Evolutionary conservation across 805 yeast species (phyloP), one percentile per base, ranked within the genome.

Genomic region (Candida peoriensis): DNA sequence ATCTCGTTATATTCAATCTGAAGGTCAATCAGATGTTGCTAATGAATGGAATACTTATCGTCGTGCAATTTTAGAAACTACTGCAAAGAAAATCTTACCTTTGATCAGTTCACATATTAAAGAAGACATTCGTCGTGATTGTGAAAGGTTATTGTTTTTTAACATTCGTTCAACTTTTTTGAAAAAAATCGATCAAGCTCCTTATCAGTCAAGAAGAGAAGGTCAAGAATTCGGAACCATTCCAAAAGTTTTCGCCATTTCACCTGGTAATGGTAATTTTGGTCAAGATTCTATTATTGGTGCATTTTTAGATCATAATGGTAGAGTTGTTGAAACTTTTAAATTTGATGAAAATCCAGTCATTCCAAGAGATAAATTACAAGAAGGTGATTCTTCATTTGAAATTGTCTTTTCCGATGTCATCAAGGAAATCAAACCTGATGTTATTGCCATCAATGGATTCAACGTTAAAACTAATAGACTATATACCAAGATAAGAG

Each of bases 371-470:
- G 71, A 65, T 64, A 67, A 42, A 51, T 52, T 43, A 46, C 49
- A 38, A 42, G 53, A 38, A 63, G 78, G 68, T 52, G 72, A 60
- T 46, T 58, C 67, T 8, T 80, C 78, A 6, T 93, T 89, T 63
- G 78, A 73, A 40, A 74, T 71, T 25, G 76, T 74, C 19, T 72
- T 90, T 34, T 63, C 71, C 9, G 71, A 66, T 16, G 68, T 80
- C 34, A 77, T 87, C 36, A 72, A 71, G 36, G 72, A 71, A 20
- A 70, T 77, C 41, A 74, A 73, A 35, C 97, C 97, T 1, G 97
- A 93, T 57, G 96, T 88, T 8, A 76, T 93, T 53, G 97, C 81
- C 28, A 69, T 93, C 30, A 79, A 95, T 28, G 97, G 98, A 6
- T 85, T 80, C 60, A 84, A 84, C 42, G 87, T 87, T 10, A 72